These are phyloP conservation scores for Penicillium turbatum DNA, from an alignment of 495 filamentous ascomycete species.

Conservation along the genomic window DNA sequence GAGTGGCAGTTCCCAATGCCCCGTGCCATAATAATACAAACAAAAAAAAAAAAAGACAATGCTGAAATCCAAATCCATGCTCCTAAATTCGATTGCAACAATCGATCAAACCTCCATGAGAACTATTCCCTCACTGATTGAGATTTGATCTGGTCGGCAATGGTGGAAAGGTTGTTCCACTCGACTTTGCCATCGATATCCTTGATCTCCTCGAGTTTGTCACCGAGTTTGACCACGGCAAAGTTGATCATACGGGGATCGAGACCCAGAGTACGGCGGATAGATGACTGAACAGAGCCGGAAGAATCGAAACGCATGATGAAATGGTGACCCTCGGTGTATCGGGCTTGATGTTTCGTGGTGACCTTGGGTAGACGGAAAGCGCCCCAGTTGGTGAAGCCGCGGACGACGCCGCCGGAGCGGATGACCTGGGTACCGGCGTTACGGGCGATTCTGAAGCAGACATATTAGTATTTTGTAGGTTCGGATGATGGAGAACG, in stretches of 20 bases:
- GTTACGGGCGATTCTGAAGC: conserved; percentile 72
- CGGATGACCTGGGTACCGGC: conserved; percentile 78
- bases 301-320: conserved; percentile 90
- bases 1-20: conserved; percentile 25
- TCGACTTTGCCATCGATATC: conserved; percentile 56
- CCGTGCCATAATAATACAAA: conserved; percentile 34
- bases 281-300: conserved; percentile 61
- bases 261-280: conserved; percentile 70
- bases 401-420: conserved; percentile 85
- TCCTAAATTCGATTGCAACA: conserved; percentile 11
- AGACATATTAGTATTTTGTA: conserved; percentile 13
- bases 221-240: conserved; percentile 79
- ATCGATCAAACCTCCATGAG: neutral
- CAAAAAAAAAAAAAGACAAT: conserved; percentile 17
- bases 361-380: conserved; percentile 75
- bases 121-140: neutral
- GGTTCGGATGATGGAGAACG: conserved; percentile 4
- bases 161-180: conserved; percentile 47
- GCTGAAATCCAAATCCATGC: conserved; percentile 15
- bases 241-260: conserved; percentile 90
- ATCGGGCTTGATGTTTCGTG: conserved; percentile 70
- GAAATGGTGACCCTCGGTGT: conserved; percentile 90
- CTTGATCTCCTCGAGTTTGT: conserved; percentile 66
- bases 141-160: conserved; percentile 29
- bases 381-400: conserved; percentile 89